These are phyloP conservation scores for Chloris gayana DNA, from an alignment of 176 grass and related monocot species.

Conservation along the genomic window DNA sequence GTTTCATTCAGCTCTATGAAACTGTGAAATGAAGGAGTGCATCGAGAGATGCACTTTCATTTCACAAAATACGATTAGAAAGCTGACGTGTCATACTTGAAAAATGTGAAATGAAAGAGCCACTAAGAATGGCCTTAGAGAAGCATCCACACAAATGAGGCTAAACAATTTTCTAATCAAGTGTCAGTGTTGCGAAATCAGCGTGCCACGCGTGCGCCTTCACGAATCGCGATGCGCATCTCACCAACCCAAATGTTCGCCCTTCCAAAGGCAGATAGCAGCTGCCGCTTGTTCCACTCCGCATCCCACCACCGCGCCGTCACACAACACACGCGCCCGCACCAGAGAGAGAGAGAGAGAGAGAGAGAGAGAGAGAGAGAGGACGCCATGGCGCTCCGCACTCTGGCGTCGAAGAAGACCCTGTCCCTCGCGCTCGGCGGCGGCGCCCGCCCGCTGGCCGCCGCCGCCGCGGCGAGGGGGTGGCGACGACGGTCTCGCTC, in stretches of 20 bases:
- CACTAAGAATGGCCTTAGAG: not conserved
- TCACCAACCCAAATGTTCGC: not conserved
- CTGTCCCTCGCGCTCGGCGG: constrained; percentile 35
- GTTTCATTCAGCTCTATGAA: too few relatives aligned
- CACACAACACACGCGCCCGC: not conserved
- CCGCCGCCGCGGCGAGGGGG: constrained; percentile 41
- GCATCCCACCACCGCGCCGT: not conserved
- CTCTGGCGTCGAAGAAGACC: constrained; percentile 58
- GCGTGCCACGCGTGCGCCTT: not conserved
- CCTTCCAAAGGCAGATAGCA: too few relatives aligned
- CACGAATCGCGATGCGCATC: constrained; percentile 26
- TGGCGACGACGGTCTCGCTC: constrained; percentile 57
- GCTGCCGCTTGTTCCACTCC: not conserved
- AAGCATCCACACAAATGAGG: too few relatives aligned
- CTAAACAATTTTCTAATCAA: too few relatives aligned
- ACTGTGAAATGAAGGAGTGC: too few relatives aligned
- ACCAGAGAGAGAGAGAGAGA: not conserved
- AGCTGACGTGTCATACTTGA: too few relatives aligned
- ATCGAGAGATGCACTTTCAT: too few relatives aligned
- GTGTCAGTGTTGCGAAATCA: too few relatives aligned
- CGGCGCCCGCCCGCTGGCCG: constrained; percentile 3
- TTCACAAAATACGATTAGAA: too few relatives aligned
- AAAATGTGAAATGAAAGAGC: too few relatives aligned
- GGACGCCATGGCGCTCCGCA: constrained; percentile 71
- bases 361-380: too few relatives aligned